phyloP scores from a whole-genome alignment of 2,329 filamentous ascomycete genomes.

The Chaetomium sp. region DNA sequence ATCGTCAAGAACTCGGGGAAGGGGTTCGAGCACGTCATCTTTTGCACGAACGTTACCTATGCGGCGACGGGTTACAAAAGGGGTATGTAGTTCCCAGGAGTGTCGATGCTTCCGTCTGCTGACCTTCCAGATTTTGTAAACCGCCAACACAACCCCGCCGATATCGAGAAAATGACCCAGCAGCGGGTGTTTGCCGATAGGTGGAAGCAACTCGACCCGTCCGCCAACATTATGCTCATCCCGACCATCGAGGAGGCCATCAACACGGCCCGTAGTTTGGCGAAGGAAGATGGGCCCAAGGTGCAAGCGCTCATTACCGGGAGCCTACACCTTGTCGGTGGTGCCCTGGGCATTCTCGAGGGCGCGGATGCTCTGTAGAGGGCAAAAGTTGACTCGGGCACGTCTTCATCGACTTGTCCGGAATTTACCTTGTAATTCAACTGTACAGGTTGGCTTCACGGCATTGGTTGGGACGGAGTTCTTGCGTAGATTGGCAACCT shows the following conservation, averaged over 20 bases:
- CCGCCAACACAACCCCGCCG: slow-evolving; percentile 53
- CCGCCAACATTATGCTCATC: slow-evolving; percentile 49
- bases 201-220: slow-evolving; percentile 53
- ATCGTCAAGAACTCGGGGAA: slow-evolving; percentile 47
- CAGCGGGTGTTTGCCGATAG: slow-evolving; percentile 56
- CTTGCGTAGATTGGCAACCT: slow-evolving; percentile 13
- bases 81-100: slow-evolving; percentile 34
- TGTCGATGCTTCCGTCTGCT: not conserved
- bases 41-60: slow-evolving; percentile 75
- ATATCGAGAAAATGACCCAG: slow-evolving; percentile 54
- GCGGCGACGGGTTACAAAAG: slow-evolving; percentile 54
- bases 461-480: slow-evolving; percentile 11
- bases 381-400: not conserved
- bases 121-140: slow-evolving; percentile 57
- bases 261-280: slow-evolving; percentile 47
- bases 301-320: slow-evolving; percentile 53
- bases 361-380: slow-evolving; percentile 36
- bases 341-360: slow-evolving; percentile 41
- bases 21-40: slow-evolving; percentile 51
- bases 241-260: slow-evolving; percentile 61
- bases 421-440: slow-evolving; percentile 24
- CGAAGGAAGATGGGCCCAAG: slow-evolving; percentile 36
- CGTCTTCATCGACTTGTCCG: slow-evolving; percentile 25
- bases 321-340: slow-evolving; percentile 52
- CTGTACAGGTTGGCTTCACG: slow-evolving; percentile 24